phyloP scores from a whole-genome alignment of 23 red algal species.

The Gracilariopsis chorda region DNA sequence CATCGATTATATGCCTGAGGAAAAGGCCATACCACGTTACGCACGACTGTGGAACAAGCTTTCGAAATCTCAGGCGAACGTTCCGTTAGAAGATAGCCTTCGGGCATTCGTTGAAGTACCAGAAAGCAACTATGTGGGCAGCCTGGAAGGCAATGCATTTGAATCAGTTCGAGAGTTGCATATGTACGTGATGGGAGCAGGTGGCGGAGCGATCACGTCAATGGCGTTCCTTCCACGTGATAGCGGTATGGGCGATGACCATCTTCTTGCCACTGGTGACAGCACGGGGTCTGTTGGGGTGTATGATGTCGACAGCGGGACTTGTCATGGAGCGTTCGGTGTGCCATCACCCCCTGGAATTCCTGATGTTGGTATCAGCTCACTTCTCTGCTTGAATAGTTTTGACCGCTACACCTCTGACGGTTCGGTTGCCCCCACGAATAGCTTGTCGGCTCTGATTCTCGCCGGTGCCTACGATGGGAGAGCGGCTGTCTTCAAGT shows the following conservation, averaged over 20 bases:
- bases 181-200: slow-evolving; percentile 24
- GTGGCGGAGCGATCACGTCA: slow-evolving; percentile 30
- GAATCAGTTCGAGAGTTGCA: neutral
- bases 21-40: slow-evolving; percentile 25
- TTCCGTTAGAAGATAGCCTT: slow-evolving; percentile 1
- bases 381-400: slow-evolving; percentile 53
- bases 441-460: slow-evolving; percentile 55
- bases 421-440: neutral
- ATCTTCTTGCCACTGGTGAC: slow-evolving; percentile 53
- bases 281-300: slow-evolving; percentile 52
- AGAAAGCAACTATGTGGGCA: neutral
- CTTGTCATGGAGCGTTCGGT: slow-evolving; percentile 21
- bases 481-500: slow-evolving; percentile 60
- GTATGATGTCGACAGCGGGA: slow-evolving; percentile 40
- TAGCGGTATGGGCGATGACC: slow-evolving; percentile 35
- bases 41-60: slow-evolving; percentile 45
- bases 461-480: slow-evolving; percentile 66
- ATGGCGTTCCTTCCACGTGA: slow-evolving; percentile 52
- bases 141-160: neutral
- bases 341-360: slow-evolving; percentile 42
- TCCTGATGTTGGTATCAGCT: slow-evolving; percentile 33
- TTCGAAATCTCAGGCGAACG: neutral
- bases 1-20: neutral
- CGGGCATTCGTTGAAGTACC: slow-evolving; percentile 2
- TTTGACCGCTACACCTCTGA: neutral